Evolutionary conservation across 352 stramenopile genomes (phyloP).

Genomic region (Pythium dissotocum): DNA sequence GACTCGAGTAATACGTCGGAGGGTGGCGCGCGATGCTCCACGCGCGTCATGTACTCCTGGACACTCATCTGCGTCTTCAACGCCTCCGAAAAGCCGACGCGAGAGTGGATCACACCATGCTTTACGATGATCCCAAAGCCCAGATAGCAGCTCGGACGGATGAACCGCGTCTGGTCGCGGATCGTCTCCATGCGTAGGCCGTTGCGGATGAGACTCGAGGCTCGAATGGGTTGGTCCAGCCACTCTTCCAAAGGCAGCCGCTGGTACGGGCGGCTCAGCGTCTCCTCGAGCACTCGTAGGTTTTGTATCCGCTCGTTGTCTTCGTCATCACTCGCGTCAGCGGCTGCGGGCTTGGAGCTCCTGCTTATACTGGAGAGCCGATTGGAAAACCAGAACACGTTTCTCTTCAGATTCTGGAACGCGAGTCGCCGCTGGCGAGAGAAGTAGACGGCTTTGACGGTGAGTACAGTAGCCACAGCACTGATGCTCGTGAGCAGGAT

Average conservation of each 20-base stretch:
- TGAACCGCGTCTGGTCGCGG: conserved; percentile 28
- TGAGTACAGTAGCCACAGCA: neutral
- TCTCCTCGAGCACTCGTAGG: neutral
- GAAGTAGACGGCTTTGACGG: conserved; percentile 19
- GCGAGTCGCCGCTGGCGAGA: neutral
- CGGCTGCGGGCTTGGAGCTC: neutral
- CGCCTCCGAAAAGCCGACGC: conserved; percentile 18
- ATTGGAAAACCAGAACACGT: neutral
- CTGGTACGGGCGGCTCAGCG: conserved; percentile 14
- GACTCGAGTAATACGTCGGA: neutral
- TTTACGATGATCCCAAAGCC: conserved; percentile 46
- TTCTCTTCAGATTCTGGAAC: neutral
- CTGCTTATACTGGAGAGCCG: conserved; percentile 3
- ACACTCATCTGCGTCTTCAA: conserved; percentile 26
- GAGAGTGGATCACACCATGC: conserved; percentile 26
- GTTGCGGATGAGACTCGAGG: conserved; percentile 45
- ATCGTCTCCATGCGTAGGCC: conserved; percentile 41
- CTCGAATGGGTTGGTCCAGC: conserved; percentile 45
- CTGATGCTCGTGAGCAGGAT: conserved; percentile 13
- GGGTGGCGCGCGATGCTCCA: neutral
- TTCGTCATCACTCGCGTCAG: conserved; percentile 2
- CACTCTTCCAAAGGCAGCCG: conserved; percentile 24
- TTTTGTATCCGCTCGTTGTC: neutral
- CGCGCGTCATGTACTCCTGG: conserved; percentile 24
- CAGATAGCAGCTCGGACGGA: conserved; percentile 46